These are phyloP conservation scores for Colletotrichum sublineola DNA, from an alignment of 2,329 filamentous ascomycete species.

Conservation along the genomic window DNA sequence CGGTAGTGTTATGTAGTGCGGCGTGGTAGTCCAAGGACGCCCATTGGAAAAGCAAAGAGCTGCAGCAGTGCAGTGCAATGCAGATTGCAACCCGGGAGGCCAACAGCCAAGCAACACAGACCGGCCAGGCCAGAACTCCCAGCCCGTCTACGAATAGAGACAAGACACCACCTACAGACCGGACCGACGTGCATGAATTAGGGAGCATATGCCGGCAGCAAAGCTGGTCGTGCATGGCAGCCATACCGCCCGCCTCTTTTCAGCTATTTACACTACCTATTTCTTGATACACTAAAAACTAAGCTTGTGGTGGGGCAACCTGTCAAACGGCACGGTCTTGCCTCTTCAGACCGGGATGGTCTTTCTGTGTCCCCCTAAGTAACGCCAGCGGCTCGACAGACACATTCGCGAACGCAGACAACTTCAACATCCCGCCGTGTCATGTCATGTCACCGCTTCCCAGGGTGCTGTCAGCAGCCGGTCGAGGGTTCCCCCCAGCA, in stretches of 20 bases:
- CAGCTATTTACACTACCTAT: background rate
- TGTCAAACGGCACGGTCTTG: slow-evolving; percentile 25
- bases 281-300: too few relatives aligned
- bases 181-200: slow-evolving; percentile 8
- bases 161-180: background rate
- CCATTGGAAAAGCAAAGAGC: slow-evolving; percentile 1
- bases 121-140: background rate
- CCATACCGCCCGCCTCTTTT: slow-evolving; percentile 5
- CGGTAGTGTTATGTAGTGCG: background rate
- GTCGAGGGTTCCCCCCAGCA: background rate
- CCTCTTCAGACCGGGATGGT: background rate
- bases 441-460: slow-evolving; percentile 3
- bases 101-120: background rate
- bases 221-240: slow-evolving; percentile 28
- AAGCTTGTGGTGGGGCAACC: slow-evolving; percentile 17
- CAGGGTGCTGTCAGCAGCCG: background rate
- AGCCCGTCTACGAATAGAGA: background rate
- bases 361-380: background rate
- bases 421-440: background rate
- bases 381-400: background rate
- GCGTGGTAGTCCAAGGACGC: slow-evolving; percentile 1
- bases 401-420: background rate
- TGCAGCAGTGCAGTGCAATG: background rate
- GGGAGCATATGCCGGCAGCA: slow-evolving; percentile 28
- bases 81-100: background rate